A percentile compares a stretch with the other conserved stretches of the same genome.
Conservation (phyloP, 805 yeast species). For the Candida incommunis region DNA sequence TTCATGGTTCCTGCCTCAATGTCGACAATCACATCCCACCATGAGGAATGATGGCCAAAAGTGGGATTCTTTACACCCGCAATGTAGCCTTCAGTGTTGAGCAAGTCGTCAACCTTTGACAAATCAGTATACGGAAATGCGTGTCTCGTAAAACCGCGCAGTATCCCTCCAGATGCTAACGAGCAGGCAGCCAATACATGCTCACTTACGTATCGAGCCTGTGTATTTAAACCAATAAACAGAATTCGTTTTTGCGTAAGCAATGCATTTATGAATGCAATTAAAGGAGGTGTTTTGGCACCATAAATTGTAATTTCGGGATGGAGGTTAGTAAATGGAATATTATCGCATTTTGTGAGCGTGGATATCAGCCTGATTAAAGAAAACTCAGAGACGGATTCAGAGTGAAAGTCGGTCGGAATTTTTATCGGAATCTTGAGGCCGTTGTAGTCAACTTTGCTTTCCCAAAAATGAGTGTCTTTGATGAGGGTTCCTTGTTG, state of each 20-base stretch:
- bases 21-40: conserved; percentile 45
- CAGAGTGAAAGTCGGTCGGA: conserved; percentile 19
- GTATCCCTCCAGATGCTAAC: conserved; percentile 39
- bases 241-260: conserved; percentile 38
- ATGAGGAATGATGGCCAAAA: conserved; percentile 36
- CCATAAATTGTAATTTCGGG: conserved; percentile 42
- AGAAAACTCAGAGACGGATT: conserved; percentile 20
- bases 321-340: conserved; percentile 18
- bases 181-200: conserved; percentile 34
- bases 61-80: conserved; percentile 53
- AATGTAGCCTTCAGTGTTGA: conserved; percentile 33
- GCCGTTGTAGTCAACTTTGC: conserved; percentile 14
- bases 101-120: conserved; percentile 36
- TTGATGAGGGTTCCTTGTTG: conserved; percentile 1
- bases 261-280: conserved; percentile 36
- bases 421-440: conserved; percentile 19
- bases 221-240: conserved; percentile 34
- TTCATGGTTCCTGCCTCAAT: conserved; percentile 28
- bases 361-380: conserved; percentile 17
- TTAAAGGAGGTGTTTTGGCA: conserved; percentile 37
- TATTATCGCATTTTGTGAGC: conserved; percentile 9
- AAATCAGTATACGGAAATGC: conserved; percentile 45
- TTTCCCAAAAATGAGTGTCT: conserved; percentile 21
- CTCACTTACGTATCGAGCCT: conserved; percentile 38
- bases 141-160: conserved; percentile 33